phyloP scores from a whole-genome alignment of 768 basidiomycete species.

The Phlebiopsis gigantea region DNA sequence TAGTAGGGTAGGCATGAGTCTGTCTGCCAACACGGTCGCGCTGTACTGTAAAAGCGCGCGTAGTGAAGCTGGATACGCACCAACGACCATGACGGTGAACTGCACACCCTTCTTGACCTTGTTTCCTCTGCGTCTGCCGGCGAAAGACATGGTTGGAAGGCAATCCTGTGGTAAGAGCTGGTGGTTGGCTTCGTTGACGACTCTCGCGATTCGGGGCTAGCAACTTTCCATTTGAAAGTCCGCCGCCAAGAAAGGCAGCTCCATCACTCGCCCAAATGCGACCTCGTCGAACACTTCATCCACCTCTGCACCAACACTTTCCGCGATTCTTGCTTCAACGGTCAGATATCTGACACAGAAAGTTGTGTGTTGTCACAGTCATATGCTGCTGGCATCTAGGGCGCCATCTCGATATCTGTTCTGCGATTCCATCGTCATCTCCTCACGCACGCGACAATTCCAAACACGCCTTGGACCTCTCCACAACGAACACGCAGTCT shows the following conservation, averaged over 20 bases:
- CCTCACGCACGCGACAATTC: not conserved
- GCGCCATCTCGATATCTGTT: not conserved
- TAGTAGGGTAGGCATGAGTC: slow-evolving; percentile 9
- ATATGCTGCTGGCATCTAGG: not conserved
- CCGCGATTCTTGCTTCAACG: not conserved
- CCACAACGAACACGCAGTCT: not conserved
- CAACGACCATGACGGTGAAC: slow-evolving; percentile 97
- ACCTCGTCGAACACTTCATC: not conserved
- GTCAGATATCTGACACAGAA: not conserved
- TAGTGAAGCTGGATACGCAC: slow-evolving; percentile 43
- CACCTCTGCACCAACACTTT: not conserved
- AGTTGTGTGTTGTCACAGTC: not conserved
- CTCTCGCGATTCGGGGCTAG: slow-evolving; percentile 8
- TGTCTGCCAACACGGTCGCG: slow-evolving; percentile 16
- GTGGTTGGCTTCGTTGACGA: slow-evolving; percentile 8
- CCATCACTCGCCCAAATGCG: not conserved
- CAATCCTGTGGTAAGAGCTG: not conserved
- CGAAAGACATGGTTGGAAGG: slow-evolving; percentile 59
- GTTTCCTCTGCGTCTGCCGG: slow-evolving; percentile 82
- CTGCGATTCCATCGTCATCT: not conserved
- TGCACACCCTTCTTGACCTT: slow-evolving; percentile 99
- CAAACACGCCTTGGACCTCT: not conserved
- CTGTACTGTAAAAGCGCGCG: slow-evolving; percentile 6
- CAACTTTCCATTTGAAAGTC: slow-evolving; percentile 12
- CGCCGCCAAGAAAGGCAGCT: not conserved